Conservation (phyloP, 2,329 filamentous ascomycete species). For the Colletotrichum limetticola region DNA sequence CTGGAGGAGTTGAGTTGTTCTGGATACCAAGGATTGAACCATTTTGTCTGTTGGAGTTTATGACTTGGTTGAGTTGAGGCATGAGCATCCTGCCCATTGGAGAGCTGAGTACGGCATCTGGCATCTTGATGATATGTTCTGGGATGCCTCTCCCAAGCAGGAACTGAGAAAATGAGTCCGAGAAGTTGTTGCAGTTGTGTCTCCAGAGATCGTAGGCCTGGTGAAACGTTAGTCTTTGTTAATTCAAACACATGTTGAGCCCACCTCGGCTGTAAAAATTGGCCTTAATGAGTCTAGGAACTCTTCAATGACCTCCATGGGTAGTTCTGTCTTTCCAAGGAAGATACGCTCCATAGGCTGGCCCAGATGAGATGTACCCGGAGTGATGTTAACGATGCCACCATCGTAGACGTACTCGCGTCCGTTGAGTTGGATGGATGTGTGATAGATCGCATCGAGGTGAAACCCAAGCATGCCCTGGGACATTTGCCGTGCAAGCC, state of each 20-base stretch:
- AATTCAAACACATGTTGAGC: conserved; percentile 7
- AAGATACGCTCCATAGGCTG: conserved; percentile 79
- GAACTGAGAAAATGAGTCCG: conserved; percentile 91
- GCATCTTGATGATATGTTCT: conserved; percentile 85
- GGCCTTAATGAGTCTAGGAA: conserved; percentile 86
- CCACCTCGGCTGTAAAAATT: conserved; percentile 83
- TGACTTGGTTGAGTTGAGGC: conserved; percentile 70
- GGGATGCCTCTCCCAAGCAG: conserved; percentile 90
- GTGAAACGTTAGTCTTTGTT: background rate
- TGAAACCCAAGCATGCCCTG: conserved; percentile 63
- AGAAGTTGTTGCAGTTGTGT: conserved; percentile 99
- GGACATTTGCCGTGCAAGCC: conserved; percentile 66
- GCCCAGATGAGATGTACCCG: conserved; percentile 89
- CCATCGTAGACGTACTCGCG: conserved; percentile 92
- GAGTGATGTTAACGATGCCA: conserved; percentile 82
- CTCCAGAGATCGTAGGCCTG: conserved; percentile 88
- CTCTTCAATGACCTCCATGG: conserved; percentile 84
- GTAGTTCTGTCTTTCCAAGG: conserved; percentile 82
- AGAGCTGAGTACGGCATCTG: conserved; percentile 84
- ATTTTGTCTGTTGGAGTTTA: conserved; percentile 60
- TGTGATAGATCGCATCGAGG: conserved; percentile 96
- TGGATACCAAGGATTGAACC: conserved; percentile 66
- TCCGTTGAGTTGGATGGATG: conserved; percentile 85
- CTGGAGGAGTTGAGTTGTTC: conserved; percentile 41
- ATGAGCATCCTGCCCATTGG: conserved; percentile 90